phyloP scores from a whole-genome alignment of 2,329 filamentous ascomycete genomes.

The Metarhizium sp. region DNA sequence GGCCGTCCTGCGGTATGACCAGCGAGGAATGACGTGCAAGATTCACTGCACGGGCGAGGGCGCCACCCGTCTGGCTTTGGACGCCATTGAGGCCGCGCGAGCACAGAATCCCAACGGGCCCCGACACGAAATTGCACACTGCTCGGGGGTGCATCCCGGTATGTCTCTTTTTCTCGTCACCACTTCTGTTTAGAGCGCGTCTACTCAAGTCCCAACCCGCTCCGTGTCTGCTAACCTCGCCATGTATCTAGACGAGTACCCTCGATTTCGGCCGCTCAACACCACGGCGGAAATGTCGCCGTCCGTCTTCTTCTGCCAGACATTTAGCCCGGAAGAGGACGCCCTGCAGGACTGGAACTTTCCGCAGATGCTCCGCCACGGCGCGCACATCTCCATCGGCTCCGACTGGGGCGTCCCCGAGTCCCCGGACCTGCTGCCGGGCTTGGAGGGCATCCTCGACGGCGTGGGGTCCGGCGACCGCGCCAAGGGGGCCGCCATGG shows the following conservation, averaged over 20 bases:
- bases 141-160: too few species aligned
- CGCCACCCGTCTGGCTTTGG: not conserved
- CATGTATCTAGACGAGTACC: too few species aligned
- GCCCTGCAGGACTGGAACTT: not conserved
- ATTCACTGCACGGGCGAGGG: constrained; percentile 3
- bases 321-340: not conserved
- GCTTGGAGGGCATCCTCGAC: too few species aligned
- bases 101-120: too few species aligned
- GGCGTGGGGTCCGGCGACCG: too few species aligned
- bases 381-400: constrained; percentile 1
- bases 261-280: not conserved
- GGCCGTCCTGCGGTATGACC: not conserved
- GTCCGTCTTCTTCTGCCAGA: constrained; percentile 1
- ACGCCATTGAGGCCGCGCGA: not conserved
- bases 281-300: constrained; percentile 3
- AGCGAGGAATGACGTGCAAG: constrained; percentile 4
- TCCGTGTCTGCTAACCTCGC: too few species aligned
- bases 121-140: too few species aligned
- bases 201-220: too few species aligned
- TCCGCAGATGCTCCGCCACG: not conserved
- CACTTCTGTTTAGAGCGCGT: too few species aligned
- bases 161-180: too few species aligned
- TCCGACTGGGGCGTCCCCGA: constrained; percentile 2
- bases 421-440: not conserved
- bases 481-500: too few species aligned